phyloP scores from a whole-genome alignment of 306 rosid genomes.

The Boehmeria nivea region DNA sequence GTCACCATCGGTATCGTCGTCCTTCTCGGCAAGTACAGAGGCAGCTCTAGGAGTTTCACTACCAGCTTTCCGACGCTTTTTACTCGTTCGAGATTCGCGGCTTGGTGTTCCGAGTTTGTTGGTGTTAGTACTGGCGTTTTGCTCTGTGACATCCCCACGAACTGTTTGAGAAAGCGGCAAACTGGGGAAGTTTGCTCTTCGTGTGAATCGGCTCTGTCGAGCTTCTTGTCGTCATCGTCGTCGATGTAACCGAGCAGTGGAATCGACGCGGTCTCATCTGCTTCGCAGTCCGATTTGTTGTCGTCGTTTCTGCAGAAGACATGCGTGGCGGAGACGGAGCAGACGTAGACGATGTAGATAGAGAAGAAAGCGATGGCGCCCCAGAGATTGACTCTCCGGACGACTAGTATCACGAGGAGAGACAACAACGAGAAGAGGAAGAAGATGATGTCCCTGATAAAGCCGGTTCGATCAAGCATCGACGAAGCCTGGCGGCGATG shows the following conservation, averaged over 20 bases:
- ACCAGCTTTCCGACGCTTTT: neutral
- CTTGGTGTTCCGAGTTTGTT: too few relatives aligned
- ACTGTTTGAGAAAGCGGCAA: too few relatives aligned
- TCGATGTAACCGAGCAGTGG: slow-evolving; percentile 43
- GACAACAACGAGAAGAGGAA: slow-evolving; percentile 8
- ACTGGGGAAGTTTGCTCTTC: too few relatives aligned
- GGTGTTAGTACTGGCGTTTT: neutral
- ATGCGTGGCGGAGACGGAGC: slow-evolving; percentile 51
- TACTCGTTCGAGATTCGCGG: neutral
- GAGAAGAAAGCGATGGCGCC: too few relatives aligned
- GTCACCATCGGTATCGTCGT: slow-evolving; percentile 63
- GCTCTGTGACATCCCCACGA: too few relatives aligned
- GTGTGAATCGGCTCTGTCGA: too few relatives aligned
- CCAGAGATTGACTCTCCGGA: too few relatives aligned
- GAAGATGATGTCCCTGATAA: slow-evolving; percentile 55
- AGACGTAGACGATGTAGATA: slow-evolving; percentile 26
- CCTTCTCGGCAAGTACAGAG: slow-evolving; percentile 72
- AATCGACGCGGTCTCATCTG: neutral
- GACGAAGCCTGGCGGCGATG: neutral
- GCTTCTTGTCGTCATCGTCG: slow-evolving; percentile 14
- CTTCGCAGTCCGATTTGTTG: neutral
- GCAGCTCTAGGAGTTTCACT: slow-evolving; percentile 40
- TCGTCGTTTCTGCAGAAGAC: slow-evolving; percentile 21
- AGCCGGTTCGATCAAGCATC: slow-evolving; percentile 41
- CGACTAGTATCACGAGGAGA: too few relatives aligned